Percentiles rank a stretch among this genome's conserved stretches.
Evolutionary conservation across 768 basidiomycete genomes (phyloP).

Genomic region (Boletus insuetus): DNA sequence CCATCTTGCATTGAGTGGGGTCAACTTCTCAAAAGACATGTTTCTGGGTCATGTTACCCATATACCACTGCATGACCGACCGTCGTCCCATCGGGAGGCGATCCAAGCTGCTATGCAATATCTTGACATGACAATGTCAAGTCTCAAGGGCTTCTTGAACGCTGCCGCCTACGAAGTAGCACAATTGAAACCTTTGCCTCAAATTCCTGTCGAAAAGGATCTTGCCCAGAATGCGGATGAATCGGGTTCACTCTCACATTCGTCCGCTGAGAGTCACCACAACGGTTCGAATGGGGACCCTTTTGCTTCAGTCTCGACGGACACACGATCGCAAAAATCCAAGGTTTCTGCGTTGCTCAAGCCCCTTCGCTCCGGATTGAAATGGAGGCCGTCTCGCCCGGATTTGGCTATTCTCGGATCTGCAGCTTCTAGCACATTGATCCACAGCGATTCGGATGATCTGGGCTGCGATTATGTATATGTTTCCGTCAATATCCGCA

Average conservation of each 20-base stretch:
- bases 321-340: conserved; percentile 4
- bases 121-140: conserved; percentile 32
- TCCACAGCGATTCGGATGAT: conserved; percentile 15
- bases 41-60: conserved; percentile 22
- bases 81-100: conserved; percentile 4
- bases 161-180: conserved; percentile 29
- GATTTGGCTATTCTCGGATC: conserved; percentile 3
- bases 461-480: conserved; percentile 19
- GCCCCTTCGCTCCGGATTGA: conserved; percentile 9
- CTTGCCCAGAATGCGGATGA: neutral
- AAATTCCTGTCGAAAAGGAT: conserved; percentile 12
- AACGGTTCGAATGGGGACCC: neutral
- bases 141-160: conserved; percentile 32
- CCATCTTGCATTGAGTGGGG: conserved; percentile 16
- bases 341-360: conserved; percentile 17
- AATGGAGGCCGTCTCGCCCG: conserved; percentile 6
- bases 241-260: neutral
- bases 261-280: conserved; percentile 4
- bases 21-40: conserved; percentile 21
- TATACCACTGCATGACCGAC: conserved; percentile 1
- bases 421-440: conserved; percentile 20
- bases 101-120: conserved; percentile 22
- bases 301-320: conserved; percentile 1
- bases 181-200: conserved; percentile 28
- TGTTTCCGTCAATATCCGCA: conserved; percentile 24